Base-by-base conservation (phyloP, 257 asterid species). In the Jacaranda mimosifolia region DNA sequence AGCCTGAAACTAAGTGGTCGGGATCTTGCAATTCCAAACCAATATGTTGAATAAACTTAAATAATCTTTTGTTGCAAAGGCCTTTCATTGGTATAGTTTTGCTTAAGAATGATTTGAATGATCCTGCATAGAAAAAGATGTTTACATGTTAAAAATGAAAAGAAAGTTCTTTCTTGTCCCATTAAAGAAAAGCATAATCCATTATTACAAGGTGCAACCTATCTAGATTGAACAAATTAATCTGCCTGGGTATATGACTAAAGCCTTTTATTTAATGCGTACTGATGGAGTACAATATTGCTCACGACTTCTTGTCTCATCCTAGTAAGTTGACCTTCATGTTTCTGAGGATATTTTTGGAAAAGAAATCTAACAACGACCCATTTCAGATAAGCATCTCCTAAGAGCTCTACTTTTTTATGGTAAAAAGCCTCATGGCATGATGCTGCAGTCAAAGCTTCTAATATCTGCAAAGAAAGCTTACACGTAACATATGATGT, bases 361-460 rank as follows among this genome's bases (percentile, higher is more conserved):
- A 96, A 96, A 65, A 96, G 97, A 72, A 87, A 96, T 71, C 95
- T 92, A 86, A 96, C 91, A 46, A 96, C 99, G 7, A 96, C 98
- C 99, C 99, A 95, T 84, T 96, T 93, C 48, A 96, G 86, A 83
- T 96, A 96, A 76, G 99, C 97, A 87, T 91, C 99, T 65, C 99
- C 98, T 71, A 96, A 84, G 82, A 93, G 97, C 84, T 96, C 98
- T 9, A 96, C 99, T 83, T 97, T 87, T 80, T 92, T 97, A 72
- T 93, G 91, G 81, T 97, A 96, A 85, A 91, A 96, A 59, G 96
- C 89, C 88, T 96, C 99, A 76, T 93, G 99, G 87, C 98, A 96
- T 56, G 97, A 93, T 40, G 97, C 98, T 76, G 97, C 99, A 9
- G 97, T 93, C 79, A 96, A 86, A 42, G 99, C 98, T 91, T 93